Conservation (phyloP, 108 stramenopile species). For the Aurantiochytrium sp. region DNA sequence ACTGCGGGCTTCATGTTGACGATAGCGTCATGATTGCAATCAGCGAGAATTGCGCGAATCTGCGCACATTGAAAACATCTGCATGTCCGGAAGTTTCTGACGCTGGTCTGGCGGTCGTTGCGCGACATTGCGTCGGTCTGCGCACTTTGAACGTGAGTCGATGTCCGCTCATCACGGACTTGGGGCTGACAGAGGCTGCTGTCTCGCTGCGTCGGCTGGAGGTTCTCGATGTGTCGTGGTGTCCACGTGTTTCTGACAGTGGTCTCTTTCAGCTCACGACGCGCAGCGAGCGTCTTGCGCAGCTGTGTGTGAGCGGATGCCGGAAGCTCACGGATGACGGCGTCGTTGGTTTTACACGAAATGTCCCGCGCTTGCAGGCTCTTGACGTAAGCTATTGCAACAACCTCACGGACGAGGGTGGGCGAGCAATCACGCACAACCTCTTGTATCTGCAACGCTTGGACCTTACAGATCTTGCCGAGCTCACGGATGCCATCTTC, state of each 20-base stretch:
- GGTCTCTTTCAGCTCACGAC: slow-evolving; percentile 18
- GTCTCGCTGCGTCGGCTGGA: background rate
- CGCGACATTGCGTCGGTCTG: background rate
- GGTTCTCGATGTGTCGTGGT: background rate
- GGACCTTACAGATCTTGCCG: slow-evolving; percentile 19
- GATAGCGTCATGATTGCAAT: background rate
- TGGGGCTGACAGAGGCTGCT: background rate
- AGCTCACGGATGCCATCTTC: slow-evolving; percentile 25
- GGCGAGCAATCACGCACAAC: slow-evolving; percentile 23
- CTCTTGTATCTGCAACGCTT: slow-evolving; percentile 13
- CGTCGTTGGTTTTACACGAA: slow-evolving; percentile 12
- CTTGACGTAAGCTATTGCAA: slow-evolving; percentile 24
- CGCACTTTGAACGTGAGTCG: background rate
- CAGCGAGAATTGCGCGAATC: background rate
- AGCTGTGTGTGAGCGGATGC: background rate
- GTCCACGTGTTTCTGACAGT: background rate
- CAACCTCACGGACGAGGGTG: slow-evolving; percentile 18
- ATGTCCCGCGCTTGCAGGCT: background rate
- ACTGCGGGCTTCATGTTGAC: background rate
- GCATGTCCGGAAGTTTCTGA: slow-evolving; percentile 13
- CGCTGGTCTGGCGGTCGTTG: background rate
- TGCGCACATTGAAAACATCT: background rate
- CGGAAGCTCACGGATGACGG: slow-evolving; percentile 24
- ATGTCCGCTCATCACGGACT: slow-evolving; percentile 18
- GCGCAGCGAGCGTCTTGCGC: background rate